Conservation (phyloP, 306 rosid species). For the Luffa acutangula region DNA sequence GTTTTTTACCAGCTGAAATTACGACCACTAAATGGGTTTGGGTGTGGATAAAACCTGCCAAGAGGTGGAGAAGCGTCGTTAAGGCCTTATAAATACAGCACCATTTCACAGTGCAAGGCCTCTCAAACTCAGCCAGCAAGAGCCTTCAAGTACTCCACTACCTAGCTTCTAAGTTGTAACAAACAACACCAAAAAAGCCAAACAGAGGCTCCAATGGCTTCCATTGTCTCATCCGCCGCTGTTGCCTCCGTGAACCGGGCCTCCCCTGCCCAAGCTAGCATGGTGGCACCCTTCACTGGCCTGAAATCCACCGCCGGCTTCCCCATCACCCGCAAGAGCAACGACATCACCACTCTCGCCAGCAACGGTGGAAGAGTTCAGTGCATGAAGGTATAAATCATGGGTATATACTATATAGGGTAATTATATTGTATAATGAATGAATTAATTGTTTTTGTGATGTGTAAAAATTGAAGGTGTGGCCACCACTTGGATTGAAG, state of each 20-base stretch:
- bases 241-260: conserved; percentile 38
- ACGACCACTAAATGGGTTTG: neutral
- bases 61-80: neutral
- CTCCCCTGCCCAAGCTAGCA: conserved; percentile 36
- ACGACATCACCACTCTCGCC: conserved; percentile 51
- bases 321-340: conserved; percentile 48
- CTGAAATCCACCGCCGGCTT: conserved; percentile 49
- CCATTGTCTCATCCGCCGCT: conserved; percentile 39
- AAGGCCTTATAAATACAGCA: neutral
- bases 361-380: conserved; percentile 67
- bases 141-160: neutral
- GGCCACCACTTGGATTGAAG: conserved; percentile 59
- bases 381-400: conserved; percentile 45
- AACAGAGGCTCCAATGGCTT: conserved; percentile 37
- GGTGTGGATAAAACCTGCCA: neutral
- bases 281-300: conserved; percentile 62
- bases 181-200: neutral
- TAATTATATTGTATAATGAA: too few species aligned
- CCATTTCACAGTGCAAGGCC: neutral
- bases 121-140: neutral
- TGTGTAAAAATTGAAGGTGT: conserved; percentile 39
- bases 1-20: neutral
- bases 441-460: too few species aligned
- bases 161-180: neutral
- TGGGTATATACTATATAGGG: too few species aligned